Base-by-base conservation (phyloP, 345 rosid genomes). In the Salix caprea region DNA sequence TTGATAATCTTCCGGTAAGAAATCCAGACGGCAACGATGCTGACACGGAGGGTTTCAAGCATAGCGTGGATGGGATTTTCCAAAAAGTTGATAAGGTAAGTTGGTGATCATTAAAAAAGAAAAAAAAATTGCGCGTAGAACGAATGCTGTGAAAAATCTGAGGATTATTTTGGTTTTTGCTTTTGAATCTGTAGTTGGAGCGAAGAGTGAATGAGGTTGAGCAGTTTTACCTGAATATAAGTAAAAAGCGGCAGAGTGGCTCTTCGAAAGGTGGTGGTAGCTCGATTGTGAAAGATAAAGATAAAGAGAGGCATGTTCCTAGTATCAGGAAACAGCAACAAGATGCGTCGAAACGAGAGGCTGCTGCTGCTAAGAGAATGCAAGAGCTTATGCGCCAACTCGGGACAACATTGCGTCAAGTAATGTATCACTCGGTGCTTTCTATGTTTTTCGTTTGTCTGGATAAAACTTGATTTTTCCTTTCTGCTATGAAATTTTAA, bases 341-440 rank as follows among this genome's bases (percentile, higher is more conserved):
- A 76, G 98, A 94, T 71, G 98, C 98, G 0, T 80, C 89, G 0
- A 85, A 86, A 52, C 79, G 97, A 65, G 98, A 92, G 72, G 96
- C 94, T 28, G 97, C 89, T 70, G 94, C 97, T 86, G 88, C 91
- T 6, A 96, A 96, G 85, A 83, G 98, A 86, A 96, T 92, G 99
- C 97, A 92, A 76, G 98, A 96, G 75, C 98, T 96, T 19, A 91
- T 96, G 87, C 98, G 93, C 64, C 99, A 93, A 28, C 88, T 96
- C 39, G 93, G 92, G 77, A 86, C 94, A 12, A 91, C 94, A 72
- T 79, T 96, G 71, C 89, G 89, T 4, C 94, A 92, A 90, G 97
- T 67, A 83, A 84, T 24, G 40, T 65, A 44, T 19, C 24, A 10
- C 11, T 58, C 64, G 10, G 37, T 66, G 18, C 39, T 23, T 34